These are phyloP conservation scores for Lentinula lateritia DNA, from an alignment of 768 basidiomycete species.

Conservation along the genomic window DNA sequence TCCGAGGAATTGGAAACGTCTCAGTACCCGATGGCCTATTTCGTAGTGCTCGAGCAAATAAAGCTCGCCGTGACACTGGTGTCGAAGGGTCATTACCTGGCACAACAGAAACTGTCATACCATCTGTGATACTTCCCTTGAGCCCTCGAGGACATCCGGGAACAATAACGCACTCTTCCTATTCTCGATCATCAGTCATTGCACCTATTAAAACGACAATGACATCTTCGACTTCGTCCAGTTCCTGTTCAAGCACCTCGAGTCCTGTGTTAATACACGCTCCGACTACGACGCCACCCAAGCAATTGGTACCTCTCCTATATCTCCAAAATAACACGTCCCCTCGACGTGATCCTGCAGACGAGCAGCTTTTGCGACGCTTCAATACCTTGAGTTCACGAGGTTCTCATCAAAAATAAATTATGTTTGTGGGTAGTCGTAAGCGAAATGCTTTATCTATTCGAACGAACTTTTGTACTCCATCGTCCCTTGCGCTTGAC, in stretches of 20 bases:
- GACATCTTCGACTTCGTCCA: constrained; percentile 27
- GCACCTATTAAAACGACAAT: constrained; percentile 22
- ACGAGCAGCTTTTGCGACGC: constrained; percentile 58
- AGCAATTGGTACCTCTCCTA: constrained; percentile 56
- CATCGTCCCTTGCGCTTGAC: too few species aligned
- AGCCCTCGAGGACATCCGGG: constrained; percentile 11
- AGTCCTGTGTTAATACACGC: constrained; percentile 20
- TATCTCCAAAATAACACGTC: constrained; percentile 52
- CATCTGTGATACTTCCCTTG: not conserved
- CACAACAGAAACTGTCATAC: not conserved
- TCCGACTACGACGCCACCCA: constrained; percentile 15
- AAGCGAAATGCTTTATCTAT: too few species aligned
- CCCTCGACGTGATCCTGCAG: constrained; percentile 54
- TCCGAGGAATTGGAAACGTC: constrained; percentile 61
- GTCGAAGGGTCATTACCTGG: constrained; percentile 20
- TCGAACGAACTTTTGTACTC: too few species aligned
- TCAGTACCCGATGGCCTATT: constrained; percentile 75
- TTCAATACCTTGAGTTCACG: constrained; percentile 22
- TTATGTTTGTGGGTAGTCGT: too few species aligned
- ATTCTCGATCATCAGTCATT: constrained; percentile 20
- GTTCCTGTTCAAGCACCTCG: constrained; percentile 34
- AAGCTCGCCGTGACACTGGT: constrained; percentile 50
- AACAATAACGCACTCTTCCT: constrained; percentile 17
- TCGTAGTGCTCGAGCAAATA: constrained; percentile 69
- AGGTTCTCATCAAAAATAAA: not conserved